Evolutionary conservation across 768 basidiomycete species (phyloP).

Genomic region (Botryobasidium botryosum): DNA sequence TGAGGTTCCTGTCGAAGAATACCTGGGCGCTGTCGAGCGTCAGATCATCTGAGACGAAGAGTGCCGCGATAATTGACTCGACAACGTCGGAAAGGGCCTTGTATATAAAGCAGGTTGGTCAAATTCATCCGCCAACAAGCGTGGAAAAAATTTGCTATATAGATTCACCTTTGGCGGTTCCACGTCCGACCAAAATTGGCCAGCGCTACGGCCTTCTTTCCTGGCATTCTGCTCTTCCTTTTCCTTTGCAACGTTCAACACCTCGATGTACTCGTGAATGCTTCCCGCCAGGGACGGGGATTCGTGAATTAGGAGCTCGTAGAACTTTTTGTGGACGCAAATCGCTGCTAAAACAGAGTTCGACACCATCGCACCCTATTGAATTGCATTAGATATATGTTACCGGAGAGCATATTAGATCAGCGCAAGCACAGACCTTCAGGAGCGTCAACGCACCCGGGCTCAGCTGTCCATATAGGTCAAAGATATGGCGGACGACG

Average conservation of each 20-base stretch:
- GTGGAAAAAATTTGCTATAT: background rate
- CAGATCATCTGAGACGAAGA: constrained; percentile 63
- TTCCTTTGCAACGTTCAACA: constrained; percentile 27
- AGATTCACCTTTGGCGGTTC: constrained; percentile 57
- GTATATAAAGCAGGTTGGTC: background rate
- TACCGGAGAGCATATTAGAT: background rate
- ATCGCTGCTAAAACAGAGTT: constrained; percentile 62
- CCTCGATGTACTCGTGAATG: constrained; percentile 36
- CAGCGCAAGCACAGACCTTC: constrained; percentile 32
- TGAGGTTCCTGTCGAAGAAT: constrained; percentile 49
- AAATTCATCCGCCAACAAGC: background rate
- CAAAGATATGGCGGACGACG: constrained; percentile 53
- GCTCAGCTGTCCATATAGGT: constrained; percentile 41
- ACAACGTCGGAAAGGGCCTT: constrained; percentile 66
- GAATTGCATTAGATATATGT: background rate
- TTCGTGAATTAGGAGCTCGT: constrained; percentile 42
- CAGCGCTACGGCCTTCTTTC: constrained; percentile 33
- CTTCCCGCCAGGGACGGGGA: constrained; percentile 32
- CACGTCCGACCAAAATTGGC: constrained; percentile 64
- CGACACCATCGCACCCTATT: constrained; percentile 70
- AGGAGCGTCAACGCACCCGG: constrained; percentile 66
- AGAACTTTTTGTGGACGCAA: constrained; percentile 50
- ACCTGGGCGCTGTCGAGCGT: constrained; percentile 39
- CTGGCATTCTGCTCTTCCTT: constrained; percentile 30
- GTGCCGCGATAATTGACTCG: constrained; percentile 62